These are phyloP conservation scores for Boletus fagicola DNA, from an alignment of 768 basidiomycete genomes.

Conservation along the genomic window DNA sequence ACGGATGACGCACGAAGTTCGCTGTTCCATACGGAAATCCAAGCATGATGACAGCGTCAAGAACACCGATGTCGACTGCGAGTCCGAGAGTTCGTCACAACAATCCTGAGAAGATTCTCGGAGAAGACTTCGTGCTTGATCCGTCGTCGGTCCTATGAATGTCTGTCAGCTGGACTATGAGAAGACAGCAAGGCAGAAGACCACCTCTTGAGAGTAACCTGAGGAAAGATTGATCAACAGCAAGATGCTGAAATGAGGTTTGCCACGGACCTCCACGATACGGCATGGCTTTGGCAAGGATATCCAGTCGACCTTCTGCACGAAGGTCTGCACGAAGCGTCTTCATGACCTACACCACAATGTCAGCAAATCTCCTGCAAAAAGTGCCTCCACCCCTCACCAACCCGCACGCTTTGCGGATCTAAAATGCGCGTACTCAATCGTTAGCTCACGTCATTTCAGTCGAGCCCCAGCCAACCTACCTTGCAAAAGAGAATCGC, in stretches of 20 bases:
- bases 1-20: constrained; percentile 59
- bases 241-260: constrained; percentile 24
- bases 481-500: constrained; percentile 87
- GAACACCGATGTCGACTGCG: constrained; percentile 69
- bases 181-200: background rate
- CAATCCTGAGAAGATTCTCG: constrained; percentile 69
- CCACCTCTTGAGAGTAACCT: constrained; percentile 75
- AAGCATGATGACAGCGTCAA: too few relatives aligned
- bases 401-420: constrained; percentile 74
- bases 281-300: constrained; percentile 71
- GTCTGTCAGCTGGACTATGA: background rate
- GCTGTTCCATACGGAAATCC: constrained; percentile 49
- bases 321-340: constrained; percentile 43
- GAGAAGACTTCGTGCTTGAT: constrained; percentile 88
- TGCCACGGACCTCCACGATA: constrained; percentile 92
- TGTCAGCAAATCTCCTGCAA: background rate
- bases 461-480: background rate
- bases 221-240: background rate
- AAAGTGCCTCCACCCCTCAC: constrained; percentile 38
- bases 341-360: constrained; percentile 68
- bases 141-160: constrained; percentile 66
- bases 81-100: constrained; percentile 91
- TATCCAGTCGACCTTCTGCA: constrained; percentile 53
- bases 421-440: constrained; percentile 38
- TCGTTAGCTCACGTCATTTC: background rate